Evolutionary conservation across 345 rosid species (phyloP).

Genomic region (Melaleuca quinquenervia): DNA sequence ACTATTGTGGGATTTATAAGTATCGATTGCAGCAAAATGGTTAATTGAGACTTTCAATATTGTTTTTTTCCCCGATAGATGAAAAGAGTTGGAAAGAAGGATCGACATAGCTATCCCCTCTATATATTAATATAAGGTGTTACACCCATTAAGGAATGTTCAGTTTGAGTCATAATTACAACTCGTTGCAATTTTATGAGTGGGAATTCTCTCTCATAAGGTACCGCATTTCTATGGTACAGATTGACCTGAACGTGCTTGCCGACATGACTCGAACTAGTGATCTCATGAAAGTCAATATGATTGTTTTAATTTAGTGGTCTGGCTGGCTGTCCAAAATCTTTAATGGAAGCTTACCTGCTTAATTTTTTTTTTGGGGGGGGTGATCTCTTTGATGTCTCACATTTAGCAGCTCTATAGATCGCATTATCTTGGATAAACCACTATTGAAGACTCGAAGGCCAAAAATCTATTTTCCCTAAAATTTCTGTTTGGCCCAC

Average conservation of each 20-base stretch:
- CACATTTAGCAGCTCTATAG: neutral
- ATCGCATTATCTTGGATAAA: neutral
- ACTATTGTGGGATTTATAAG: neutral
- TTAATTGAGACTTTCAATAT: neutral
- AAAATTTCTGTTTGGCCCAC: neutral
- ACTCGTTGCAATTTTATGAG: too few relatives aligned
- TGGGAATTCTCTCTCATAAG: neutral
- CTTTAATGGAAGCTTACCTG: neutral
- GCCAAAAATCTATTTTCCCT: neutral
- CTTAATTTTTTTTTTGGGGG: too few relatives aligned
- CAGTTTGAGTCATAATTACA: neutral
- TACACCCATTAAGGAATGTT: neutral
- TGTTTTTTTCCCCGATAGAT: neutral
- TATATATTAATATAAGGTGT: neutral
- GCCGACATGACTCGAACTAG: neutral
- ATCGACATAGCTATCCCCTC: accelerated
- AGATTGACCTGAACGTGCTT: neutral
- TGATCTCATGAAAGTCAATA: neutral
- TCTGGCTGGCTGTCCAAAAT: neutral
- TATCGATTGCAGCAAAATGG: neutral
- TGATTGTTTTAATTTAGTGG: neutral
- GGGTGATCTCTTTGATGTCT: too few relatives aligned
- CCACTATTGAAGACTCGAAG: neutral
- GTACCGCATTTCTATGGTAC: neutral
- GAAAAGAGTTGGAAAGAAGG: neutral